These are phyloP conservation scores for Torulaspora delbrueckii DNA, from an alignment of 805 yeast species.

Conservation along the genomic window DNA sequence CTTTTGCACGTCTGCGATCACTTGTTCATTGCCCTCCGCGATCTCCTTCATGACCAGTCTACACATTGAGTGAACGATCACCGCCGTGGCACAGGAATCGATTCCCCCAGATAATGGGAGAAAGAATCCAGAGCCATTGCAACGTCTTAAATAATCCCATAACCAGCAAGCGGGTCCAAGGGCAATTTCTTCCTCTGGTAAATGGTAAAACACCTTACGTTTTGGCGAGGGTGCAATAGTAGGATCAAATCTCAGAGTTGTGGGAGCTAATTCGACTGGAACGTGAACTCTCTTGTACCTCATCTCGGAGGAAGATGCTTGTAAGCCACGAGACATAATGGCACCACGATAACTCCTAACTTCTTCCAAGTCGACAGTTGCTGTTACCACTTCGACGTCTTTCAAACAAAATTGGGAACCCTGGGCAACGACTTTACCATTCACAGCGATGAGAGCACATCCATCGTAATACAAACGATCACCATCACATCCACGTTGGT, in stretches of 20 bases:
- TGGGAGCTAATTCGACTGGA: conserved; percentile 62
- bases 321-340: conserved; percentile 68
- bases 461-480: conserved; percentile 97
- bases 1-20: conserved; percentile 65
- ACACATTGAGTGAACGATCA: conserved; percentile 93
- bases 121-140: conserved; percentile 86
- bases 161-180: conserved; percentile 99
- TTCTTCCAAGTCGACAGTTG: conserved; percentile 89
- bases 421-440: conserved; percentile 89
- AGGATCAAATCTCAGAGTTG: conserved; percentile 55
- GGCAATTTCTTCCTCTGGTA: conserved; percentile 95
- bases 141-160: conserved; percentile 95
- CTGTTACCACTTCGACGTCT: conserved; percentile 94
- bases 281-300: conserved; percentile 52
- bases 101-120: conserved; percentile 95
- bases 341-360: conserved; percentile 77
- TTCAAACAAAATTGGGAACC: conserved; percentile 83
- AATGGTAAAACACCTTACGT: conserved; percentile 54
- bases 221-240: conserved; percentile 52
- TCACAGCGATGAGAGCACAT: conserved; percentile 88
- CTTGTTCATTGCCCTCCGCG: conserved; percentile 63
- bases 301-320: conserved; percentile 42
- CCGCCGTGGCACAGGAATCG: conserved; percentile 96
- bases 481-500: conserved; percentile 98
- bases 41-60: conserved; percentile 71